phyloP scores from a whole-genome alignment of 73 alveolate genomes.

The Diophrys sp. region DNA sequence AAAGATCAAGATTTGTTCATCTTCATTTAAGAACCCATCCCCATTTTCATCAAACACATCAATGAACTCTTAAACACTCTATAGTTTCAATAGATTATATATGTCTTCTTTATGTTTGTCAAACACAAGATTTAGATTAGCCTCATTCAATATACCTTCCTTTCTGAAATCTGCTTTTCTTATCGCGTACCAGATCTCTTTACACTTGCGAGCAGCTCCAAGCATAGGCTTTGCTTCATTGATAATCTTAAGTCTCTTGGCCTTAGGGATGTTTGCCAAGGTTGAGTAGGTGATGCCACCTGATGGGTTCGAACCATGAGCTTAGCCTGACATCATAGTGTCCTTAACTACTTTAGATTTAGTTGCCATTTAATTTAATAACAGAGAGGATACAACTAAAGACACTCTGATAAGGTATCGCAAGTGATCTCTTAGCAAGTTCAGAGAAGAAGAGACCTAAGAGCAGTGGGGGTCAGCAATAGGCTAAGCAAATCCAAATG shows the following conservation, averaged over 20 bases:
- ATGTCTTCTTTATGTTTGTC: constrained; percentile 73
- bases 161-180: constrained; percentile 82
- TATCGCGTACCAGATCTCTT: constrained; percentile 84
- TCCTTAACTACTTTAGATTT: neutral
- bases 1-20: constrained; percentile 76
- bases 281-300: constrained; percentile 37
- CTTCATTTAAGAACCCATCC: constrained; percentile 88
- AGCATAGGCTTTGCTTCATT: constrained; percentile 49
- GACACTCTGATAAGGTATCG: neutral
- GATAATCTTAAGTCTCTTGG: constrained; percentile 26
- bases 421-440: neutral
- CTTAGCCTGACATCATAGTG: neutral
- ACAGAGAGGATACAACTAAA: neutral
- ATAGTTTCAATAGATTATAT: constrained; percentile 64
- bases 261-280: constrained; percentile 44
- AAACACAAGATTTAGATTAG: constrained; percentile 74
- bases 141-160: constrained; percentile 85
- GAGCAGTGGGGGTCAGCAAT: neutral
- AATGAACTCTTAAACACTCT: constrained; percentile 72
- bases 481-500: neutral
- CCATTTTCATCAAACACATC: constrained; percentile 77
- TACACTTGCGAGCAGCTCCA: constrained; percentile 74
- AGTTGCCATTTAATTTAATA: neutral
- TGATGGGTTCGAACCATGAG: neutral
- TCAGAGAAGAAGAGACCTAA: too few relatives aligned